Percentiles rank a stretch among this genome's conserved stretches.
Conservation (phyloP, 164 flowering plant genomes). For the Piper longum region DNA sequence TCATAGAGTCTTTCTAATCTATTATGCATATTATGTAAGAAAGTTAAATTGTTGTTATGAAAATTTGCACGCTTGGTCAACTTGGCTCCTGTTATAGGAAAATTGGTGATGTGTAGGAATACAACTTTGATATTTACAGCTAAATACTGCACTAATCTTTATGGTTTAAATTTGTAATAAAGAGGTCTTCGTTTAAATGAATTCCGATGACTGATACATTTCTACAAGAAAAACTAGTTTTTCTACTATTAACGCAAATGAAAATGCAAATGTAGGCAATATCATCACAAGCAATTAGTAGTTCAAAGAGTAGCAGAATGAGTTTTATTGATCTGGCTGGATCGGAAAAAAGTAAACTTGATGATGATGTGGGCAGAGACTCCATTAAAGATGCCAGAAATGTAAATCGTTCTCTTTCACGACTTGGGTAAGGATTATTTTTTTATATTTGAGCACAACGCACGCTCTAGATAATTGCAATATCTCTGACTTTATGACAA, state of each 20-base stretch:
- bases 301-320: conserved; percentile 83
- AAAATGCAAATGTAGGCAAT: conserved; percentile 30
- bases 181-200: too few relatives aligned
- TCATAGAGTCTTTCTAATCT: background rate
- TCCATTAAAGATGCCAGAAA: conserved; percentile 40
- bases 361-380: conserved; percentile 47
- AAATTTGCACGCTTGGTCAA: too few relatives aligned
- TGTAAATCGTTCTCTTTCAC: conserved; percentile 72
- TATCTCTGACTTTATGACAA: background rate
- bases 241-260: background rate
- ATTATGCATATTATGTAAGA: too few relatives aligned
- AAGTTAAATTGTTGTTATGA: too few relatives aligned
- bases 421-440: conserved; percentile 60
- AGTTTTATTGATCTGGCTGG: conserved; percentile 90
- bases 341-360: conserved; percentile 42
- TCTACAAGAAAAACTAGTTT: too few relatives aligned
- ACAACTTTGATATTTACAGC: too few relatives aligned
- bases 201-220: too few relatives aligned
- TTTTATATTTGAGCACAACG: conserved; percentile 1
- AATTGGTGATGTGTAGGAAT: too few relatives aligned
- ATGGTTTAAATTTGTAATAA: too few relatives aligned
- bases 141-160: too few relatives aligned
- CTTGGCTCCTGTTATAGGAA: too few relatives aligned
- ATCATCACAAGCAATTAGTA: conserved; percentile 57
- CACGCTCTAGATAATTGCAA: background rate